Percentiles rank a stretch among this genome's conserved stretches.
phyloP scores from a whole-genome alignment of 2,329 filamentous ascomycete species.

The Dactylonectria estremocensis region DNA sequence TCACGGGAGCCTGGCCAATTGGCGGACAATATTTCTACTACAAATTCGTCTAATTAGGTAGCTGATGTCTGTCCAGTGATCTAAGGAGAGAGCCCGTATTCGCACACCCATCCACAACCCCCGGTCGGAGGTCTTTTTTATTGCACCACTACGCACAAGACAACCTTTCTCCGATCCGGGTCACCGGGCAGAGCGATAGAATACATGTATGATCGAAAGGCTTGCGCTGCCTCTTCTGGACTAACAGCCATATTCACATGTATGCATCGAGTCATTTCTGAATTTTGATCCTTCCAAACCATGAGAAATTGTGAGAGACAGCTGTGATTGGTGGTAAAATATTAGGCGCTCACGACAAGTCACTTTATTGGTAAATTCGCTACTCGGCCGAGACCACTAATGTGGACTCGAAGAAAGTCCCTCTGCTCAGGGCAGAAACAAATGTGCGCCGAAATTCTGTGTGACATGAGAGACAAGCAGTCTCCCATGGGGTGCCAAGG shows the following conservation, averaged over 20 bases:
- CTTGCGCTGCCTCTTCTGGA: background rate
- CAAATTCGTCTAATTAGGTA: background rate
- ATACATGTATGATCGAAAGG: background rate
- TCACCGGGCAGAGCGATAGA: background rate
- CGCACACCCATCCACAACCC: background rate
- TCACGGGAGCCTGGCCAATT: background rate
- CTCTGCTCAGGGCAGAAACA: conserved; percentile 1
- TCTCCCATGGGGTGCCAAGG: conserved; percentile 17
- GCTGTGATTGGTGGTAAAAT: background rate
- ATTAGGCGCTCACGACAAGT: background rate
- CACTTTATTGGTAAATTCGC: background rate
- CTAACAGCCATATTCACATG: background rate
- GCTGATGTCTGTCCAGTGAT: background rate
- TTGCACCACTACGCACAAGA: background rate
- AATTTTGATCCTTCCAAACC: background rate
- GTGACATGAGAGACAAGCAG: conserved; percentile 23
- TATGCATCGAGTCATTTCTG: background rate
- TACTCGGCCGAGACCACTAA: conserved; percentile 6
- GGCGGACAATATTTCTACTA: background rate
- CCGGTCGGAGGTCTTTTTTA: background rate
- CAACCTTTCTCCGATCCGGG: background rate
- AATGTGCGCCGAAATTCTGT: conserved; percentile 6
- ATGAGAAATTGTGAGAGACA: background rate
- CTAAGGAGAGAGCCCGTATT: background rate
- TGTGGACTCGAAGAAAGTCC: background rate